phyloP scores from a whole-genome alignment of 225 moss, liverwort and hornwort species.

The Lunularia cruciata region DNA sequence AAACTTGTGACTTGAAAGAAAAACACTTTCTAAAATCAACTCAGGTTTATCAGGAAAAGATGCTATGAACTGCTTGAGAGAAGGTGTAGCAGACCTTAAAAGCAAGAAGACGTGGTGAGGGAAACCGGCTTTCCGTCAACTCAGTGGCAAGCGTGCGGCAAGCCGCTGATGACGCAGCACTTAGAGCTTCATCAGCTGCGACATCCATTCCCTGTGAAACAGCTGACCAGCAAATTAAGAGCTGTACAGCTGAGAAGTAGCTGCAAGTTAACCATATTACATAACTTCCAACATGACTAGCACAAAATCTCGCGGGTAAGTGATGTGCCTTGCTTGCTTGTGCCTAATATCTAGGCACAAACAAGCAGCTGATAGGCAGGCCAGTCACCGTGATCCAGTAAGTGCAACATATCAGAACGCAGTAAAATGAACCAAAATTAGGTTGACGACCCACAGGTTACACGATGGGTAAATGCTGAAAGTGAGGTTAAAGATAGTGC shows the following conservation, averaged over 20 bases:
- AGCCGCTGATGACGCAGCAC: slow-evolving; percentile 79
- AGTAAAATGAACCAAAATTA: too few relatives aligned
- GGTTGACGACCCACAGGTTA: too few relatives aligned
- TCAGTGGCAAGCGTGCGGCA: slow-evolving; percentile 89
- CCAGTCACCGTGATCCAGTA: too few relatives aligned
- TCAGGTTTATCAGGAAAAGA: too few relatives aligned
- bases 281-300: too few relatives aligned
- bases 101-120: slow-evolving; percentile 82
- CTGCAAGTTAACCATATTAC: neutral
- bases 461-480: too few relatives aligned
- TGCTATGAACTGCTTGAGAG: too few relatives aligned
- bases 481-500: neutral
- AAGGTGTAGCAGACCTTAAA: slow-evolving; percentile 64
- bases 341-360: too few relatives aligned
- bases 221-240: neutral
- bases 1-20: neutral
- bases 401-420: too few relatives aligned
- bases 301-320: too few relatives aligned
- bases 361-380: neutral
- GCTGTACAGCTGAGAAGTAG: neutral
- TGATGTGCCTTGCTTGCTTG: too few relatives aligned
- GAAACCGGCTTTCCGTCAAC: slow-evolving; percentile 96
- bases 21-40: neutral
- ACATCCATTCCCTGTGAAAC: slow-evolving; percentile 75
- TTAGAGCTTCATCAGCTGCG: slow-evolving; percentile 65